Evolutionary conservation across 257 asterid species (phyloP).

Genomic region (Rubia yunnanensis): DNA sequence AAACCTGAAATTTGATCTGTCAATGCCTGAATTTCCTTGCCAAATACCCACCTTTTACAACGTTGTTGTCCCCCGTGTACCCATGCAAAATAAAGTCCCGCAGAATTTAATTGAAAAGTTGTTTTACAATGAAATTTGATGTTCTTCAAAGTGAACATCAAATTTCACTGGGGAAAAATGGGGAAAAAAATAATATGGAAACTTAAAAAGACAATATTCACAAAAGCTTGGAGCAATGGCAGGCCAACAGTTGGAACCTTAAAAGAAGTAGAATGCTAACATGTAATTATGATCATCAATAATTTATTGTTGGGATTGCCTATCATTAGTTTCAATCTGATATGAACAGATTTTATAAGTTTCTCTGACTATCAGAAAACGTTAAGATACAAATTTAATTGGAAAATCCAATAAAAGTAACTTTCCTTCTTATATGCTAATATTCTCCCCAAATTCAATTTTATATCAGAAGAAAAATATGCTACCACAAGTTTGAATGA

Average conservation of each 20-base stretch:
- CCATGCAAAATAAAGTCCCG: constrained; percentile 1
- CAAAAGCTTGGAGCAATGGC: neutral
- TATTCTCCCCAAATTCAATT: too few relatives aligned
- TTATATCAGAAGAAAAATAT: neutral
- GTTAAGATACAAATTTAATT: too few relatives aligned
- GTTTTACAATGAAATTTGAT: neutral
- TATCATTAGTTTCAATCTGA: neutral
- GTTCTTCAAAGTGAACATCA: neutral
- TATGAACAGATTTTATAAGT: neutral
- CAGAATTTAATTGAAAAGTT: neutral
- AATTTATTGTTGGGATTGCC: neutral
- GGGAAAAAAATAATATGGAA: too few relatives aligned
- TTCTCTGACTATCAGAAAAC: neutral
- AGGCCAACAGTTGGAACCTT: neutral
- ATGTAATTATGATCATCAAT: too few relatives aligned
- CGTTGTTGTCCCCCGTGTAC: neutral
- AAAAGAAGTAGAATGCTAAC: neutral
- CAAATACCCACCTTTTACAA: neutral
- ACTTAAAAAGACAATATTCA: too few relatives aligned
- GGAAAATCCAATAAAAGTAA: too few relatives aligned
- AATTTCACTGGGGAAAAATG: neutral
- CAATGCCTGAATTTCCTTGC: neutral
- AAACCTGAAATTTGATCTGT: neutral
- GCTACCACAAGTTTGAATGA: neutral
- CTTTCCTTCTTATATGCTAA: neutral